These are phyloP conservation scores for Solanum hybrid DNA, from an alignment of 305 asterid species.

Conservation along the genomic window DNA sequence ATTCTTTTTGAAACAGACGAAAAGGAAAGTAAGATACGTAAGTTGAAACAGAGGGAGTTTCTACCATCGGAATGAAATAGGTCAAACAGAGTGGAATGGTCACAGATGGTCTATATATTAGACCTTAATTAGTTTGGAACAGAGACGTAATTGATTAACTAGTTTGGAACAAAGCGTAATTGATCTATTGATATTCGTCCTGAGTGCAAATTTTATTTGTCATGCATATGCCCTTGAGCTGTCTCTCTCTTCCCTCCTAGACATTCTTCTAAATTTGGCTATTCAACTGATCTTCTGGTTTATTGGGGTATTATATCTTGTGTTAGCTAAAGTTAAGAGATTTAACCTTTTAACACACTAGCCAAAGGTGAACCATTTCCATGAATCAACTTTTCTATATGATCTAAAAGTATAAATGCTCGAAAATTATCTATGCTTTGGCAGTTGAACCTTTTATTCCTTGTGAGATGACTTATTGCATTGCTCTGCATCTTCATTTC, in stretches of 20 bases:
- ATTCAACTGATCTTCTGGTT: not conserved
- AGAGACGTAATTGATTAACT: not conserved
- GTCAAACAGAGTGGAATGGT: not conserved
- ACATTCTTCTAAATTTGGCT: not conserved
- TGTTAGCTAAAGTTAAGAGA: not conserved
- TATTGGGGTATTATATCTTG: not conserved
- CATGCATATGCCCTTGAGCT: not conserved
- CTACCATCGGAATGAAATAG: not conserved
- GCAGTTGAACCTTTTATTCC: not conserved
- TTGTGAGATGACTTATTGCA: not conserved
- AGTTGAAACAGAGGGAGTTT: not conserved
- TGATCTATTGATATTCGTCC: not conserved
- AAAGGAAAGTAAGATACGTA: not conserved
- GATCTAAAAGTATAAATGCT: not conserved
- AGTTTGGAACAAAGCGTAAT: not conserved
- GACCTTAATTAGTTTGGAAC: not conserved
- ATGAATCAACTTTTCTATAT: not conserved
- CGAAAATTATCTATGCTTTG: not conserved
- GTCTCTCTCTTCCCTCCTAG: not conserved
- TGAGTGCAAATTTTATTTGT: not conserved
- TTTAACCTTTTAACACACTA: not conserved
- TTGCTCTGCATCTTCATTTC: not conserved
- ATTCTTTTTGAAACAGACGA: not conserved
- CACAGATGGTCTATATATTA: not conserved
- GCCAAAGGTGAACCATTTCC: not conserved